Conservation (phyloP, 2,329 filamentous ascomycete species). For the Pezicula carpinea region DNA sequence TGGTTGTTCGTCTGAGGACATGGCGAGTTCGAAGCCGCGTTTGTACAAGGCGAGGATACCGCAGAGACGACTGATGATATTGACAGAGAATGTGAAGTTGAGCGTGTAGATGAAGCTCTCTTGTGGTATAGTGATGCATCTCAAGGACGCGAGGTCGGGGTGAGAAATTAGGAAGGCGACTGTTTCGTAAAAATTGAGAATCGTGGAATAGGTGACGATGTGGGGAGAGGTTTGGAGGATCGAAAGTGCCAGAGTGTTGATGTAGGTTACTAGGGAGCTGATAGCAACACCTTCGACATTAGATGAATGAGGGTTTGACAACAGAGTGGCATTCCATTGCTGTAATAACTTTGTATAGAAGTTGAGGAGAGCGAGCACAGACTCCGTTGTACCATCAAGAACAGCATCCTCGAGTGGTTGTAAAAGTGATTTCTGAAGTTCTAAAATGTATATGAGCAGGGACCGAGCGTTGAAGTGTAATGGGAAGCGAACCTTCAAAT, state of each 20-base stretch:
- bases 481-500: slow-evolving; percentile 46
- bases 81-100: slow-evolving; percentile 59
- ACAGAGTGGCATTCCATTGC: slow-evolving; percentile 48
- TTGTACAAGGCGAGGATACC: slow-evolving; percentile 70
- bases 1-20: slow-evolving; percentile 32
- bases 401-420: slow-evolving; percentile 46
- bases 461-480: background rate
- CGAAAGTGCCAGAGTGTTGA: slow-evolving; percentile 53
- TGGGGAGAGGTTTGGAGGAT: slow-evolving; percentile 50
- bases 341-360: slow-evolving; percentile 66
- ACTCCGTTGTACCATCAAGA: slow-evolving; percentile 39
- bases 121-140: slow-evolving; percentile 66
- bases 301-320: slow-evolving; percentile 30
- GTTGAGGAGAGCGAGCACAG: slow-evolving; percentile 55
- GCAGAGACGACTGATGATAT: slow-evolving; percentile 64
- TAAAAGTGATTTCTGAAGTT: slow-evolving; percentile 45
- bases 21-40: slow-evolving; percentile 63
- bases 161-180: slow-evolving; percentile 53
- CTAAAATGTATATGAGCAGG: slow-evolving; percentile 31
- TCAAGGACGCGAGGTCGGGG: slow-evolving; percentile 42
- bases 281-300: slow-evolving; percentile 24
- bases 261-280: slow-evolving; percentile 40
- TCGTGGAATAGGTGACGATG: slow-evolving; percentile 43
- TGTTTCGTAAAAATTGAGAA: slow-evolving; percentile 68
- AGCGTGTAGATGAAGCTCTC: slow-evolving; percentile 66